Evolutionary conservation across 2,329 filamentous ascomycete genomes (phyloP).

Genomic region (Penicillium hordei): DNA sequence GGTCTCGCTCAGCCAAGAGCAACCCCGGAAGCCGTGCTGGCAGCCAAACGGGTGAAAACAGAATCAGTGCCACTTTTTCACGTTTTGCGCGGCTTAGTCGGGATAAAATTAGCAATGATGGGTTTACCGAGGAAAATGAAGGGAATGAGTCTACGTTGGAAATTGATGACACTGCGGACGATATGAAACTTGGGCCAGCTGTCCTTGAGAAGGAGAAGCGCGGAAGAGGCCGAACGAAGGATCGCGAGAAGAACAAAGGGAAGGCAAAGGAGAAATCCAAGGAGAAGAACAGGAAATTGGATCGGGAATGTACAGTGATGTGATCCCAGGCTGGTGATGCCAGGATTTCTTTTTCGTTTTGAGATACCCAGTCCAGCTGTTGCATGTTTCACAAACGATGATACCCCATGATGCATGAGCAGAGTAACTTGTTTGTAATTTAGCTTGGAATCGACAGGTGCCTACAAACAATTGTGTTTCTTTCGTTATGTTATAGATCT

Average conservation of each 20-base stretch:
- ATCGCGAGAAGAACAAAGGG: conserved; percentile 24
- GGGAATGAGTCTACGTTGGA: conserved; percentile 27
- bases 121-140: conserved; percentile 25
- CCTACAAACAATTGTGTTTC: not conserved
- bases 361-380: conserved; percentile 12
- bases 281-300: conserved; percentile 39
- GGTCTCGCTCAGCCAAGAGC: conserved; percentile 32
- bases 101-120: conserved; percentile 33
- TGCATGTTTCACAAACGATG: conserved; percentile 3
- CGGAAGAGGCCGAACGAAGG: conserved; percentile 22
- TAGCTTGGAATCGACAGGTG: not conserved
- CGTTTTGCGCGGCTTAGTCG: conserved; percentile 36
- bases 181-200: conserved; percentile 15
- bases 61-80: conserved; percentile 38
- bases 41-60: conserved; percentile 39
- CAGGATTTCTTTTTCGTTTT: conserved; percentile 1
- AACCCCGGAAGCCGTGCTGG: conserved; percentile 37
- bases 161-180: conserved; percentile 18
- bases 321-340: conserved; percentile 17
- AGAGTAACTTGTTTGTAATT: not conserved
- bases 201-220: conserved; percentile 26
- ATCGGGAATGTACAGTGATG: conserved; percentile 48
- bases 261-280: conserved; percentile 36
- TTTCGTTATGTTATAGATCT: not conserved
- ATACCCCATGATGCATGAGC: conserved; percentile 9